Percentiles rank a stretch among this genome's conserved stretches.
Evolutionary conservation across 2,329 filamentous ascomycete genomes (phyloP).

Genomic region (Pyrenochaeta sp.): DNA sequence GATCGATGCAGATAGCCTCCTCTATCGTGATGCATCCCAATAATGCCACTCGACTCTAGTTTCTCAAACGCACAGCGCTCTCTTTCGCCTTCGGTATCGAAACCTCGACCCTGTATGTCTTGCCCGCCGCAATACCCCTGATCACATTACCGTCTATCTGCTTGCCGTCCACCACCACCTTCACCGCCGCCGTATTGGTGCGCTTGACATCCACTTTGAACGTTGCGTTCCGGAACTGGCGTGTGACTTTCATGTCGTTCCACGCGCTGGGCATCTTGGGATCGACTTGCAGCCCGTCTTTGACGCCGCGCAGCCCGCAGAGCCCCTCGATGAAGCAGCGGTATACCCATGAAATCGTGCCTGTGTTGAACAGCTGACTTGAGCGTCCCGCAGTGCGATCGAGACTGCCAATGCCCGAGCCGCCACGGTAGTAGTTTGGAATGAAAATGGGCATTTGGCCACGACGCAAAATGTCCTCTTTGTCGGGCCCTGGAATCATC

Average conservation of each 20-base stretch:
- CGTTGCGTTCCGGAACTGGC: constrained; percentile 60
- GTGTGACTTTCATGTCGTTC: constrained; percentile 57
- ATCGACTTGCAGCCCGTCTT: constrained; percentile 55
- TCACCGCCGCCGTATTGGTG: constrained; percentile 50
- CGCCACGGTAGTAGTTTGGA: constrained; percentile 63
- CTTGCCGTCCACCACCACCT: constrained; percentile 50
- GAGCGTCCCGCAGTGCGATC: constrained; percentile 60
- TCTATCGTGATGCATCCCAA: no score
- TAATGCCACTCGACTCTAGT: no score
- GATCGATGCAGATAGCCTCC: no score
- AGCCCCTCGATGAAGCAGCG: constrained; percentile 63
- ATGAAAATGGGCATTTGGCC: constrained; percentile 66
- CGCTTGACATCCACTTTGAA: constrained; percentile 58
- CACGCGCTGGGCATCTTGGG: constrained; percentile 62
- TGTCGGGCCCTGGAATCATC: constrained; percentile 62
- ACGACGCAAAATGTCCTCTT: constrained; percentile 60
- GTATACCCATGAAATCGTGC: constrained; percentile 65
- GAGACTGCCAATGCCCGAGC: constrained; percentile 24
- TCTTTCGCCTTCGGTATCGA: constrained; percentile 1
- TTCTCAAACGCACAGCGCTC: background rate
- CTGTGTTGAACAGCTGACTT: constrained; percentile 66
- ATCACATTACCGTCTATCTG: constrained; percentile 53
- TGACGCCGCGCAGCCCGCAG: constrained; percentile 61
- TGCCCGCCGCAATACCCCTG: constrained; percentile 52
- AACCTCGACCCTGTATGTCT: constrained; percentile 57